Conservation (phyloP, 768 basidiomycete genomes). For the Coprinellus micaceus region DNA sequence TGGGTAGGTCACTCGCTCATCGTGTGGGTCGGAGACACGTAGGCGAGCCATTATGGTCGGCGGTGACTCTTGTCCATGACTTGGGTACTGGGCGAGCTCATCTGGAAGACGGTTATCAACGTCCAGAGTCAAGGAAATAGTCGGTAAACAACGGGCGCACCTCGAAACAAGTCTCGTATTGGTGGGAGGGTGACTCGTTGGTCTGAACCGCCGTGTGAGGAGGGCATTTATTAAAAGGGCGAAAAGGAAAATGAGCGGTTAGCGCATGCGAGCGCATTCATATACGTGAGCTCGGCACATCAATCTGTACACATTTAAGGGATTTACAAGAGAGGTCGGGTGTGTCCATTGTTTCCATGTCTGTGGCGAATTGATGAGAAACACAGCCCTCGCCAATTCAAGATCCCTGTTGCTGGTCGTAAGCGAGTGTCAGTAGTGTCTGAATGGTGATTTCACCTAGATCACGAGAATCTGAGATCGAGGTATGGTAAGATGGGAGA, state of each 20-base stretch:
- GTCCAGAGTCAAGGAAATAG: conserved; percentile 3
- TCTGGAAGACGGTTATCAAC: conserved; percentile 25
- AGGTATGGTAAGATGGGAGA: conserved; percentile 1
- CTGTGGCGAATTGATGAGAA: conserved; percentile 9
- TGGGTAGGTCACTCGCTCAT: conserved; percentile 7
- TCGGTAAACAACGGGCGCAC: conserved; percentile 28
- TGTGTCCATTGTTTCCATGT: conserved; percentile 10
- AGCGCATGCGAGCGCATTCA: neutral
- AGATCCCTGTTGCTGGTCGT: neutral
- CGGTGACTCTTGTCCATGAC: conserved; percentile 27
- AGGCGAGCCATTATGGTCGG: conserved; percentile 42
- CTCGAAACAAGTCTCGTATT: conserved; percentile 66
- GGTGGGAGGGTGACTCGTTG: conserved; percentile 63
- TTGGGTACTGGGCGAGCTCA: conserved; percentile 44
- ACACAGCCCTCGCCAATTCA: conserved; percentile 9
- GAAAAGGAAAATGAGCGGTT: conserved; percentile 6
- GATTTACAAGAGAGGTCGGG: conserved; percentile 1
- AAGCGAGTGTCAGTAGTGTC: conserved; percentile 1
- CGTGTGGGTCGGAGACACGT: conserved; percentile 37
- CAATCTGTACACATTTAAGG: conserved; percentile 2
- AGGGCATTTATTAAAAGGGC: conserved; percentile 5
- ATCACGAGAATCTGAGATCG: conserved; percentile 12
- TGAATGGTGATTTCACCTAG: conserved; percentile 3
- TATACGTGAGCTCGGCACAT: neutral
- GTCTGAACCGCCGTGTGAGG: neutral